These are phyloP conservation scores for Rhizopus delemar DNA, from an alignment of 371 early-diverging fungal genomes.

Conservation along the genomic window DNA sequence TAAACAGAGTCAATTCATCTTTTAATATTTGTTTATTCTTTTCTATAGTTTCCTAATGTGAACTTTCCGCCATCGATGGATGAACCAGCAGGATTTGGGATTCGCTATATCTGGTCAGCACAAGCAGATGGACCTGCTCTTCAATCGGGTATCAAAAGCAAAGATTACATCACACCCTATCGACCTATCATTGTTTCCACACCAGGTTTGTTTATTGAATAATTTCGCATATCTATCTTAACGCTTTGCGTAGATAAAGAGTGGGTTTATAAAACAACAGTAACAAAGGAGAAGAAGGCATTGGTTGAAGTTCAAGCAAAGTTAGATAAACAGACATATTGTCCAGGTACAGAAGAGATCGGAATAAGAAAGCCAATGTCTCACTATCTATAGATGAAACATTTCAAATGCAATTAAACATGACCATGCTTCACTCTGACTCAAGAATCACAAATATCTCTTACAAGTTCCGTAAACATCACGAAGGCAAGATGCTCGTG, in stretches of 20 bases:
- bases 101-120: slow-evolving; percentile 53
- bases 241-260: slow-evolving; percentile 23
- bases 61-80: slow-evolving; percentile 46
- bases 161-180: slow-evolving; percentile 41
- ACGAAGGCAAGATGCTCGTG: slow-evolving; percentile 42
- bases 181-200: slow-evolving; percentile 42
- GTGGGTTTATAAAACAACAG: slow-evolving; percentile 44
- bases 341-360: slow-evolving; percentile 31
- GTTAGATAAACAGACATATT: slow-evolving; percentile 38
- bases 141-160: slow-evolving; percentile 39
- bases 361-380: too few species aligned
- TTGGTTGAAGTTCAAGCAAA: slow-evolving; percentile 45
- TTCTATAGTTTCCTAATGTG: slow-evolving; percentile 40
- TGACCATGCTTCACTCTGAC: slow-evolving; percentile 35
- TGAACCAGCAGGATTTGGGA: slow-evolving; percentile 39
- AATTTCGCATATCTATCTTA: background rate
- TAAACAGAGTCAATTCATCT: slow-evolving; percentile 9
- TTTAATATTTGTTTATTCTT: background rate
- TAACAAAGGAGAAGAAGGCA: slow-evolving; percentile 44
- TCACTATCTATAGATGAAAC: slow-evolving; percentile 27
- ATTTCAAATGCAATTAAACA: slow-evolving; percentile 36
- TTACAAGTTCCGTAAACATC: slow-evolving; percentile 44
- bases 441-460: slow-evolving; percentile 23
- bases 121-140: slow-evolving; percentile 52
- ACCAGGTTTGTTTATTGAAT: slow-evolving; percentile 13